These are phyloP conservation scores for Debaryomyces maramus DNA, from an alignment of 805 yeast species.

Conservation along the genomic window DNA sequence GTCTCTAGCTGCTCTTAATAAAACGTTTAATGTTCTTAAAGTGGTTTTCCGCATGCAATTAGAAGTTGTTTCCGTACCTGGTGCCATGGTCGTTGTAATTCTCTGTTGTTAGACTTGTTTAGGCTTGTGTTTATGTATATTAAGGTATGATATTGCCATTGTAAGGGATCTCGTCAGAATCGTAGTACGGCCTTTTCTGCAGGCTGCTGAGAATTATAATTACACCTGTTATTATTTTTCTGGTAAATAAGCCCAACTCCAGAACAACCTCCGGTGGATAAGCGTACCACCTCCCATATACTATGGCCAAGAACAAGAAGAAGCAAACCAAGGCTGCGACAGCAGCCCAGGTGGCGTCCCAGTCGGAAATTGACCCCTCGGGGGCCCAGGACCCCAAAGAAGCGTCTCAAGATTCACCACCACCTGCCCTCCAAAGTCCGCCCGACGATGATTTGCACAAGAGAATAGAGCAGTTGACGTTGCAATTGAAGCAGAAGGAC, in stretches of 20 bases:
- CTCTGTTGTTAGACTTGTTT: not conserved
- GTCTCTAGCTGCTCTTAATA: conserved; percentile 7
- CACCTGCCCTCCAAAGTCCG: not conserved
- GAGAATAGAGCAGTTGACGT: conserved; percentile 2
- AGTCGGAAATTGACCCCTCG: not conserved
- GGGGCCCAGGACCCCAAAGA: conserved; percentile 1
- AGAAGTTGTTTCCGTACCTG: not conserved
- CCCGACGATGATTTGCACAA: not conserved
- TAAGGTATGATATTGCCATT: conserved; percentile 1
- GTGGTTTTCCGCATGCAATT: not conserved
- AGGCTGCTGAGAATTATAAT: not conserved
- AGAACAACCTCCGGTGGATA: too few species aligned
- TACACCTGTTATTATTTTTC: not conserved
- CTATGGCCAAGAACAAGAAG: conserved; percentile 20
- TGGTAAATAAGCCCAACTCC: not conserved
- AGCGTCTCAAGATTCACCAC: not conserved
- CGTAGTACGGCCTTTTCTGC: not conserved
- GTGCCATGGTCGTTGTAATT: not conserved
- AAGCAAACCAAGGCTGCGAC: conserved; percentile 10
- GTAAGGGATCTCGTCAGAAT: not conserved
- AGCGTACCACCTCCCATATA: too few species aligned
- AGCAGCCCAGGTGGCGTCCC: not conserved
- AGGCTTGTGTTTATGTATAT: conserved; percentile 2
- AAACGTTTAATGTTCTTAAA: conserved; percentile 10
- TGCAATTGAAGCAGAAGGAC: conserved; percentile 5